phyloP scores from a whole-genome alignment of 2,329 filamentous ascomycete genomes.

The Pestalotiopsis sp. region DNA sequence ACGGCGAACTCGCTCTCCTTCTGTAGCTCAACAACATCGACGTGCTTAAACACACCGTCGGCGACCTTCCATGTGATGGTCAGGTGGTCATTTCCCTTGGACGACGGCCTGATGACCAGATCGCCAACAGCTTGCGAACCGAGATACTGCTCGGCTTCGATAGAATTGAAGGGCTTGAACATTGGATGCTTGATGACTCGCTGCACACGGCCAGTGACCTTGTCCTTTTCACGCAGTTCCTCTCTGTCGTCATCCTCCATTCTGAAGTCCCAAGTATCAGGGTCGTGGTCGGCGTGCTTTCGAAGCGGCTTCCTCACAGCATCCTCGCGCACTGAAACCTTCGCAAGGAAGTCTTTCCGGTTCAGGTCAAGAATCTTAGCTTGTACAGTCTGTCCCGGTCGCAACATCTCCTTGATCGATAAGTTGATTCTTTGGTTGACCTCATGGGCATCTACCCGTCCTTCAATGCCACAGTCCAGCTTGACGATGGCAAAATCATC shows the following conservation, averaged over 20 bases:
- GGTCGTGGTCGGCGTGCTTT: constrained; percentile 70
- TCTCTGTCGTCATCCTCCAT: constrained; percentile 84
- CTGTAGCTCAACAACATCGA: constrained; percentile 94
- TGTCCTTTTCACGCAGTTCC: constrained; percentile 82
- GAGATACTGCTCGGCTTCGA: constrained; percentile 91
- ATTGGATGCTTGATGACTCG: constrained; percentile 97
- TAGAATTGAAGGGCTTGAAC: constrained; percentile 90
- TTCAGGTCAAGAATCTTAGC: constrained; percentile 89
- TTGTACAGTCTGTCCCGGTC: constrained; percentile 80
- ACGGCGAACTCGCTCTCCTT: constrained; percentile 98
- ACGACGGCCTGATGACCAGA: constrained; percentile 92
- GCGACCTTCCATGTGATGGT: constrained; percentile 98
- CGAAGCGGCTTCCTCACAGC: constrained; percentile 74
- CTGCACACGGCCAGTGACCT: constrained; percentile 81
- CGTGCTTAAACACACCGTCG: constrained; percentile 94
- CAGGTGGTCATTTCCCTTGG: constrained; percentile 92
- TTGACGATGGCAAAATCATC: constrained; percentile 92
- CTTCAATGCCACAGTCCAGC: constrained; percentile 93
- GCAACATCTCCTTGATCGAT: constrained; percentile 73
- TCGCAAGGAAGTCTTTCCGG: constrained; percentile 80
- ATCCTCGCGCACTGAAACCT: constrained; percentile 83
- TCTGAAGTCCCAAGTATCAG: constrained; percentile 83
- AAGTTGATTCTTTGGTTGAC: constrained; percentile 69
- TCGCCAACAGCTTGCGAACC: constrained; percentile 85
- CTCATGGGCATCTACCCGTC: constrained; percentile 80